phyloP scores from a whole-genome alignment of 768 basidiomycete genomes.

The Pluteus cervinus region DNA sequence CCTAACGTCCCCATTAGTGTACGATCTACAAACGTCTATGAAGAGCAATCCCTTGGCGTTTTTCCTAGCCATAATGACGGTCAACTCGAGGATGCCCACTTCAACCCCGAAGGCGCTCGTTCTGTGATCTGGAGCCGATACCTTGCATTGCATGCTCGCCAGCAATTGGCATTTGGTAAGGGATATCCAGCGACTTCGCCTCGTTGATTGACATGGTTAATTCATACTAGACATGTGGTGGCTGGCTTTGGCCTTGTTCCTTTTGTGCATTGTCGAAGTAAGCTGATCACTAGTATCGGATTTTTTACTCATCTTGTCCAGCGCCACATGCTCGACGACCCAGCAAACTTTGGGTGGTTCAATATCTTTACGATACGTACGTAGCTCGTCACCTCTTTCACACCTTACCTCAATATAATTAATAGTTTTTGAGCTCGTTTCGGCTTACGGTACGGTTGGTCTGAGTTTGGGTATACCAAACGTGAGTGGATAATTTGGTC shows the following conservation, averaged over 20 bases:
- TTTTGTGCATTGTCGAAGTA: conserved; percentile 93
- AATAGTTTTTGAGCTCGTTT: conserved; percentile 83
- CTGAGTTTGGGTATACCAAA: conserved; percentile 83
- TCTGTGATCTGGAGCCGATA: conserved; percentile 72
- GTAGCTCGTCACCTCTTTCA: conserved; percentile 16
- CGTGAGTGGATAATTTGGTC: conserved; percentile 18
- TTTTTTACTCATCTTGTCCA: conserved; percentile 18
- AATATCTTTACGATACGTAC: conserved; percentile 75
- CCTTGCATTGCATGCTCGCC: conserved; percentile 74
- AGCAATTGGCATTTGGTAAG: conserved; percentile 87
- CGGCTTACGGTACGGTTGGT: conserved; percentile 86
- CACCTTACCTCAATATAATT: neutral
- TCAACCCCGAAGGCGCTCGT: conserved; percentile 38
- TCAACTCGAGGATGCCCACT: conserved; percentile 41
- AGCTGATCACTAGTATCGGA: conserved; percentile 10
- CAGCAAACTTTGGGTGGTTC: conserved; percentile 60
- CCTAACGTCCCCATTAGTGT: conserved; percentile 43
- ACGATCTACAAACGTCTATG: conserved; percentile 90
- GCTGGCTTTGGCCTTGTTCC: conserved; percentile 77
- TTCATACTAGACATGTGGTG: conserved; percentile 87
- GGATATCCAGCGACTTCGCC: neutral
- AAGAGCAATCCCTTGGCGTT: conserved; percentile 86
- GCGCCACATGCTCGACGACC: conserved; percentile 54
- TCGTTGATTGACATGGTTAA: neutral
- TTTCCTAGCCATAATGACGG: conserved; percentile 47